phyloP scores from a whole-genome alignment of 345 rosid species.

The Euphorbia tirucalli region DNA sequence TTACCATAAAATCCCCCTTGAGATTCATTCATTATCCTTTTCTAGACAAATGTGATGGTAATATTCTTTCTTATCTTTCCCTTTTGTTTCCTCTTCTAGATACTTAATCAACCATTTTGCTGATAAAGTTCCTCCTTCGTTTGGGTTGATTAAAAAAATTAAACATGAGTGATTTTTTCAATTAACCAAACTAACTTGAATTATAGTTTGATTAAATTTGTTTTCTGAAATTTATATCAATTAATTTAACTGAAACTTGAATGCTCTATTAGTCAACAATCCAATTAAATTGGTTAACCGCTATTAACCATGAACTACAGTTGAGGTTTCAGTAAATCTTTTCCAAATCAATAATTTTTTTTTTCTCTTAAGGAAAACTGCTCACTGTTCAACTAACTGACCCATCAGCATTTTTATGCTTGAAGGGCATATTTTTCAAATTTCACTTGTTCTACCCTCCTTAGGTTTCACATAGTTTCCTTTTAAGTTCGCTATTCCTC shows the following conservation, averaged over 20 bases:
- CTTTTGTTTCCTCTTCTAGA: neutral
- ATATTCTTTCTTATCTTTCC: neutral
- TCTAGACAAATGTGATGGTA: neutral
- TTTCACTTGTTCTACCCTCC: neutral
- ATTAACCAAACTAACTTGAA: neutral
- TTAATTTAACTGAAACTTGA: too few relatives aligned
- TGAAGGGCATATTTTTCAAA: neutral
- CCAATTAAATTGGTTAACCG: too few relatives aligned
- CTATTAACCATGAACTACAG: neutral
- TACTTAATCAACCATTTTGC: neutral
- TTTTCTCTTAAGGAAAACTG: neutral
- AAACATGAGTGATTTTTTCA: neutral
- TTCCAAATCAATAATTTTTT: neutral
- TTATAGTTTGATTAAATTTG: neutral
- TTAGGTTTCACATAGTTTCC: neutral
- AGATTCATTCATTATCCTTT: neutral
- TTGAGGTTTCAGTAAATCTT: neutral
- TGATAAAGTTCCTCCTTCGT: neutral
- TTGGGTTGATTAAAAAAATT: neutral
- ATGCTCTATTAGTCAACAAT: too few relatives aligned
- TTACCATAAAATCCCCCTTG: neutral
- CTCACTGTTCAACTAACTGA: neutral
- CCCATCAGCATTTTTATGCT: neutral
- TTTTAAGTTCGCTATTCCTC: neutral
- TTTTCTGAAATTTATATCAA: neutral